Base-by-base conservation (phyloP, 148 eudicot species). In the Suaeda aralocaspica region DNA sequence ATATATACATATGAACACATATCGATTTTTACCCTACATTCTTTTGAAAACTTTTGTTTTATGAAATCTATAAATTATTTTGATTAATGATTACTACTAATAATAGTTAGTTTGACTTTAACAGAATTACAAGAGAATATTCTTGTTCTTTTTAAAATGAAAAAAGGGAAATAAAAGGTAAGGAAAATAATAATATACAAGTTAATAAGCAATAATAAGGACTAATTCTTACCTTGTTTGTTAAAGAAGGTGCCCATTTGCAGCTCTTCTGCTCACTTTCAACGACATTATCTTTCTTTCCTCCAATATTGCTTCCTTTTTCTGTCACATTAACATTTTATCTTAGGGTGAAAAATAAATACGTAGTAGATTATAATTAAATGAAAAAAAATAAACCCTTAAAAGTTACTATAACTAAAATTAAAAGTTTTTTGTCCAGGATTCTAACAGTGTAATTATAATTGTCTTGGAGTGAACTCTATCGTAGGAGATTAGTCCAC, bases 251-350 rank as follows among this genome's bases (percentile, higher is more conserved):
- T 59, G 84, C 66, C 72, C 78, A 69, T 39, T 60, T 62, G 84
- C 82, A 76, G 60, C 72, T 76, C 75, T 83, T 82, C 71, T 82
- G 79, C 72, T 81, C 83, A 63, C 31, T 76, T 79, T 87, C 87
- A 75, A 56, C 59, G 57, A 59, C 78, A n/a, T n/a, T 74, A 84
- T 79, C 76, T 70, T 79, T n/a, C 57, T 62, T 80, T 67, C 56
- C 74, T 28, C 10, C 71, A 39, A 4, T 41, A 70, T 80, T 58
- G 6, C 26, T 26, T 12, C 26, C 19, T 10, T n/a, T 28, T 9
- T 22, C 22, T 22, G 49, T 22, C 1, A 28, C 3, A 44, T 44
- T 7, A 29, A 59, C 0, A 46, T 18, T 26, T 51, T 19, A 52
- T 15, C n/a, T 73, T 64, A 73, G 64, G 68, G 21, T 66, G 6